A percentile compares a stretch with the other conserved stretches of the same genome.
These are phyloP conservation scores for Chrysoporthe deuterocubensis DNA, from an alignment of 2,329 filamentous ascomycete species.

Conservation along the genomic window DNA sequence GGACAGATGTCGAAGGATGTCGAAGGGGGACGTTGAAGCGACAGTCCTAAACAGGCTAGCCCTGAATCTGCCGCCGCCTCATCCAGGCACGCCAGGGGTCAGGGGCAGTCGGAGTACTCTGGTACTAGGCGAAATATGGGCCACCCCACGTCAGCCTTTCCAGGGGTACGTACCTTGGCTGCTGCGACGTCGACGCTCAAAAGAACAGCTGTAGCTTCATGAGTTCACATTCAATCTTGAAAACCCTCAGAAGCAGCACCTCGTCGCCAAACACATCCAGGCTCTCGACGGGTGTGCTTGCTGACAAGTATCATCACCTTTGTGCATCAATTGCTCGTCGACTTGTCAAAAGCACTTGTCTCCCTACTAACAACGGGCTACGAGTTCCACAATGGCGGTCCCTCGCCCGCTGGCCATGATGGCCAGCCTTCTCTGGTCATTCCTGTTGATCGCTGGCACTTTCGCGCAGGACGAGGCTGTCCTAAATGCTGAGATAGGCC, in stretches of 20 bases:
- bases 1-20: neutral
- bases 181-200: conserved; percentile 7
- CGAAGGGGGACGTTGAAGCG: neutral
- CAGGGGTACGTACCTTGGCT: conserved; percentile 11
- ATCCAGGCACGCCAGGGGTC: neutral
- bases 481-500: conserved; percentile 53
- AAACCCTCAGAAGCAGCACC: neutral
- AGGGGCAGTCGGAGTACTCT: neutral
- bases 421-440: conserved; percentile 34
- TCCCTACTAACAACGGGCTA: conserved; percentile 22
- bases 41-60: neutral
- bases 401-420: conserved; percentile 36
- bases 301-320: neutral
- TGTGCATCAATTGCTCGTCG: neutral
- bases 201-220: conserved; percentile 28
- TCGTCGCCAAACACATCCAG: neutral
- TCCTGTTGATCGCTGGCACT: conserved; percentile 30
- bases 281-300: neutral
- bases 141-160: conserved; percentile 19
- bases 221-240: neutral
- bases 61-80: neutral
- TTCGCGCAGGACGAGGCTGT: conserved; percentile 41
- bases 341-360: neutral
- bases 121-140: neutral
- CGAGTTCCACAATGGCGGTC: conserved; percentile 31